Percentiles rank a stretch among this genome's conserved stretches.
These are phyloP conservation scores for Coffea eugenioides DNA, from an alignment of 257 asterid species.

Conservation along the genomic window DNA sequence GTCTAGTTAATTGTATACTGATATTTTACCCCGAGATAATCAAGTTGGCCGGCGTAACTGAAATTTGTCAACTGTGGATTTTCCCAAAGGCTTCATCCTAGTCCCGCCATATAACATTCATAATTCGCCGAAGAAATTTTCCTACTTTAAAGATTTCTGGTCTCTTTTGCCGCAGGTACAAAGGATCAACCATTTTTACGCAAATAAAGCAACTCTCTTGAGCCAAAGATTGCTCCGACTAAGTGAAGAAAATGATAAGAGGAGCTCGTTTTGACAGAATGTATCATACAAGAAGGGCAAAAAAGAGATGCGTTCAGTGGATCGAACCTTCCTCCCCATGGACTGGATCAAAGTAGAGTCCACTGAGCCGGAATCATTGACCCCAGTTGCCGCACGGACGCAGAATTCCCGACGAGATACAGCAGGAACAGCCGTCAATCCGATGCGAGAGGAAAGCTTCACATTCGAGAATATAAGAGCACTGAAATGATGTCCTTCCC, in stretches of 20 bases:
- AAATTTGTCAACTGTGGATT: background rate
- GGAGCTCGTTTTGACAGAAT: background rate
- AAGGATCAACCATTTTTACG: too few relatives aligned
- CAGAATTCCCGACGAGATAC: slow-evolving; percentile 43
- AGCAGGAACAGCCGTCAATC: background rate
- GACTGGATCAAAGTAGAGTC: slow-evolving; percentile 64
- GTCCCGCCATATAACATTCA: background rate
- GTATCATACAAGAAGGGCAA: background rate
- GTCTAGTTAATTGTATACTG: background rate
- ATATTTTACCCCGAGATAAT: background rate
- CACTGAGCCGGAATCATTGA: slow-evolving; percentile 40
- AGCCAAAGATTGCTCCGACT: background rate
- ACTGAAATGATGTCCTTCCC: background rate
- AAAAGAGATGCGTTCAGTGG: background rate
- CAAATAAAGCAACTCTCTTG: background rate
- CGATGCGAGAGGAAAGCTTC: slow-evolving; percentile 24
- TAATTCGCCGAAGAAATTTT: background rate
- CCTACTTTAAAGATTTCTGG: background rate
- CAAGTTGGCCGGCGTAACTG: background rate
- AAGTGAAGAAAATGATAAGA: background rate
- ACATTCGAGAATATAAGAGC: slow-evolving; percentile 4
- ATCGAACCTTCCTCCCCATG: slow-evolving; percentile 78
- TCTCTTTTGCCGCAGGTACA: background rate
- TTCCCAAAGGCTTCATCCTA: background rate
- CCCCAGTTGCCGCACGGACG: slow-evolving; percentile 45